These are phyloP conservation scores for Talaromyces borbonicus DNA, from an alignment of 495 filamentous ascomycete species.

Conservation along the genomic window DNA sequence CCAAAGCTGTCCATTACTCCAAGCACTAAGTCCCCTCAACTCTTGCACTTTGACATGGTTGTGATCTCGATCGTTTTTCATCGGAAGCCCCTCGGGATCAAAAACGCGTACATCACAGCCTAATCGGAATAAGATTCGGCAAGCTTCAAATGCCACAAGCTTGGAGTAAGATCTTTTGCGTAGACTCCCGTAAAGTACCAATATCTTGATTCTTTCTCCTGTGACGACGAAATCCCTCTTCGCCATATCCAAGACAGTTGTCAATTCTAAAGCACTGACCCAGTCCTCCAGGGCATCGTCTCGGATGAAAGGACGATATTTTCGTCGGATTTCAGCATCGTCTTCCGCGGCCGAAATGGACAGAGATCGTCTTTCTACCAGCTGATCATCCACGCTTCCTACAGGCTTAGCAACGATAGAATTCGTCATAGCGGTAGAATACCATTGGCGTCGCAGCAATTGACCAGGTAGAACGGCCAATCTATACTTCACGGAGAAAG, in stretches of 20 bases:
- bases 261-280: slow-evolving; percentile 47
- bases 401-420: slow-evolving; percentile 6
- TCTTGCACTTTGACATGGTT: slow-evolving; percentile 56
- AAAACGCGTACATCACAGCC: slow-evolving; percentile 61
- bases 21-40: slow-evolving; percentile 49
- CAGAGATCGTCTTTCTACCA: slow-evolving; percentile 18
- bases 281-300: slow-evolving; percentile 35
- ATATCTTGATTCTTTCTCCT: slow-evolving; percentile 43
- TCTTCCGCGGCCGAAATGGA: slow-evolving; percentile 39
- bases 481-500: no score
- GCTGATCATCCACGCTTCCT: neutral
- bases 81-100: slow-evolving; percentile 48
- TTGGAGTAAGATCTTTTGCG: slow-evolving; percentile 50
- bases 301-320: slow-evolving; percentile 51
- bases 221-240: slow-evolving; percentile 30
- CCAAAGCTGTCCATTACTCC: slow-evolving; percentile 67
- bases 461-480: no score
- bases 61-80: slow-evolving; percentile 52
- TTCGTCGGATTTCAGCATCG: slow-evolving; percentile 31
- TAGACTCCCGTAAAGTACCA: slow-evolving; percentile 57
- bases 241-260: slow-evolving; percentile 43
- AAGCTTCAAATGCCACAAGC: slow-evolving; percentile 51
- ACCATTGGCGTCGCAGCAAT: no score
- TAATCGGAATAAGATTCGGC: slow-evolving; percentile 53
- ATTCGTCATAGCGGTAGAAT: slow-evolving; percentile 8